Conservation (phyloP, 2,329 filamentous ascomycete genomes). For the Corniculantispora saksenae region DNA sequence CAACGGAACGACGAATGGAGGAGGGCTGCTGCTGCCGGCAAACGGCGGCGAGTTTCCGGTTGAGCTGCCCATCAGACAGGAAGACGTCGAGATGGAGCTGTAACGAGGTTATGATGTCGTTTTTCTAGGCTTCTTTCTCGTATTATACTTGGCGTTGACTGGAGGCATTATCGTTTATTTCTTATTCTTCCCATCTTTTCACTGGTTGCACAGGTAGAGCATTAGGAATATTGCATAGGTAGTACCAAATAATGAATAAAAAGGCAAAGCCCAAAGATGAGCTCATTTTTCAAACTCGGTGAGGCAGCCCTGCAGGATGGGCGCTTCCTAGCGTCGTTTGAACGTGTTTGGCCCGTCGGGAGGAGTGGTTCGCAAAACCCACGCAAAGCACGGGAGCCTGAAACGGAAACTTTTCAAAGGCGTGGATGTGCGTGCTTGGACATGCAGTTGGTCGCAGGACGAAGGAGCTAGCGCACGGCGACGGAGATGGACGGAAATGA, state of each 20-base stretch:
- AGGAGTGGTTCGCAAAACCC: not conserved
- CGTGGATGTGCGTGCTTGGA: not conserved
- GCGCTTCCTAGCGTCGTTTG: not conserved
- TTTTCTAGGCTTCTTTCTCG: not conserved
- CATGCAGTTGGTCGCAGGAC: not conserved
- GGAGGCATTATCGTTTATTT: not conserved
- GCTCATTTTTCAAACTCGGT: not conserved
- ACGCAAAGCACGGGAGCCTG: too few relatives aligned
- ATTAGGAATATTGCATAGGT: not conserved
- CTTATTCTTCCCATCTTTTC: too few relatives aligned
- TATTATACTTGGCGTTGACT: not conserved
- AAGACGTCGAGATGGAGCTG: slow-evolving; percentile 42
- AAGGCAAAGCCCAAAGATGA: not conserved
- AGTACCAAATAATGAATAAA: not conserved
- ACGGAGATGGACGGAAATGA: slow-evolving; percentile 1
- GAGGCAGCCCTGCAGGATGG: not conserved
- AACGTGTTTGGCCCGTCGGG: not conserved
- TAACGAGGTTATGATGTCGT: slow-evolving; percentile 13
- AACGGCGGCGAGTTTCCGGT: slow-evolving; percentile 60
- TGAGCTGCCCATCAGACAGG: slow-evolving; percentile 46
- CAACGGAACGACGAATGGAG: slow-evolving; percentile 30
- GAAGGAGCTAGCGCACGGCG: not conserved
- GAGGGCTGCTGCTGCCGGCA: slow-evolving; percentile 22
- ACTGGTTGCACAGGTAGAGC: not conserved
- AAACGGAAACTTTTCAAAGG: not conserved